A percentile compares a stretch with the other conserved stretches of the same genome.
Conservation (phyloP, 2,329 filamentous ascomycete species). For the Endocalyx cinctus region DNA sequence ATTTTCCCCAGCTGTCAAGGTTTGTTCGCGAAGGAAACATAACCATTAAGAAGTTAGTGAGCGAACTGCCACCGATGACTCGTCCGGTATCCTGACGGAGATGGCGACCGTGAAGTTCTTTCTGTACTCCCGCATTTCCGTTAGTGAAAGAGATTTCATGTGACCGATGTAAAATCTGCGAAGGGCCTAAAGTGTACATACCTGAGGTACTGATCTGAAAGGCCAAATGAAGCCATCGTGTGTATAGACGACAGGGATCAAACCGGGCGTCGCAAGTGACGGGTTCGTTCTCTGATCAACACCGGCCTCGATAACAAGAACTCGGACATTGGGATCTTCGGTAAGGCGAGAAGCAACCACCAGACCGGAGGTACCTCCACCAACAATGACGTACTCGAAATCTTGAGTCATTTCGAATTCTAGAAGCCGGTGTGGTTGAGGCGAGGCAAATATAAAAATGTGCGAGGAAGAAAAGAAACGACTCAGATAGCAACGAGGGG, state of each 20-base stretch:
- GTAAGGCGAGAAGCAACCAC: conserved; percentile 40
- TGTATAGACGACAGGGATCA: conserved; percentile 16
- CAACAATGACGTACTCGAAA: conserved; percentile 46
- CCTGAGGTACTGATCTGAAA: conserved; percentile 31
- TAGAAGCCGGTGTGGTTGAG: too few relatives aligned
- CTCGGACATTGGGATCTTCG: conserved; percentile 29
- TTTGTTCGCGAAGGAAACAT: conserved; percentile 20
- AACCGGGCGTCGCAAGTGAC: conserved; percentile 32
- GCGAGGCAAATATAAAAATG: too few relatives aligned
- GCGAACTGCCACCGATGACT: conserved; percentile 28
- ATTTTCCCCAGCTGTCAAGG: conserved; percentile 23
- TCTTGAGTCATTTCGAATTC: conserved; percentile 20
- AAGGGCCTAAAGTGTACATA: conserved; percentile 7
- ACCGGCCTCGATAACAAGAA: conserved; percentile 38
- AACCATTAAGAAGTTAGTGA: conserved; percentile 23
- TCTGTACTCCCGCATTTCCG: conserved; percentile 10
- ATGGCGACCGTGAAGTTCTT: conserved; percentile 21
- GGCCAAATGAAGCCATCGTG: conserved; percentile 36
- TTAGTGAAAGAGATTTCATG: background rate
- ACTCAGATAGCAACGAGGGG: too few relatives aligned
- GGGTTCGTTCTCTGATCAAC: conserved; percentile 28
- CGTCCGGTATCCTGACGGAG: conserved; percentile 29
- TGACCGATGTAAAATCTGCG: background rate
- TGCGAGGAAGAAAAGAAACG: too few relatives aligned
- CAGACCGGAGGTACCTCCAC: conserved; percentile 46